Base-by-base conservation (phyloP, 1,284 basidiomycete species). In the Farysia itapuensis region DNA sequence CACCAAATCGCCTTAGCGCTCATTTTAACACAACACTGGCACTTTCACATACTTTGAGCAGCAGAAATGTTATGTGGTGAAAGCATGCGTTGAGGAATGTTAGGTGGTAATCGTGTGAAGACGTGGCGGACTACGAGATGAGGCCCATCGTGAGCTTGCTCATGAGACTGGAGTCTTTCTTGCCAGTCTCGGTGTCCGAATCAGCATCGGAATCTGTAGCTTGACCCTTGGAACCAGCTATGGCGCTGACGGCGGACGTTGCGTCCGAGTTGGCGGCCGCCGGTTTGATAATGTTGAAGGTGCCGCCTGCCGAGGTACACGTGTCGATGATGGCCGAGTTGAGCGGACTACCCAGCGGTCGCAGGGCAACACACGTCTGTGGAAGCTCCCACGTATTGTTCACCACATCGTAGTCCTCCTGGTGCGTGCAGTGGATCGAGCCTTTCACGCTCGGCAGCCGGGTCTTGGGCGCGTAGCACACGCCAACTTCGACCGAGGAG, bases 321-420 rank as follows among this genome's bases (percentile, higher is more conserved):
- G 45, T 41, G 13, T 49, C 40, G 12, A 32, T 31, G n/a, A 60
- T 39, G 3, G 42, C 50, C 3, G 20, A 46, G 15, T 32, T 29
- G 12, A 60, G 43, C 12, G 35, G 30, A 18, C 30, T 28, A 16
- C 57, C 50, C 4, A 60, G 25, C 28, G 58, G 58, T 22, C 39
- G 32, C 30, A 61, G 51, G 2, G 52, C 48, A 2, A 56, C 37
- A 16, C 58, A 61, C 2, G 48, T 56, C 32, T 61, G 58, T 9
- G 58, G 58, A 1, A 61, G 42, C 8, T 40, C 39, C 26, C 35
- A 61, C 12, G 44, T 46, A 38, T 61, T 61, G 48, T 61, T 61
- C 24, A 44, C 48, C 3, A 34, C 16, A 15, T 61, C 58, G 48
- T 56, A 61, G 3, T 35, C 39, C 1, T 32, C 58, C 24, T 61